These are phyloP conservation scores for Flaveria sonorensis DNA, from an alignment of 129 eudicot genomes.

Conservation along the genomic window DNA sequence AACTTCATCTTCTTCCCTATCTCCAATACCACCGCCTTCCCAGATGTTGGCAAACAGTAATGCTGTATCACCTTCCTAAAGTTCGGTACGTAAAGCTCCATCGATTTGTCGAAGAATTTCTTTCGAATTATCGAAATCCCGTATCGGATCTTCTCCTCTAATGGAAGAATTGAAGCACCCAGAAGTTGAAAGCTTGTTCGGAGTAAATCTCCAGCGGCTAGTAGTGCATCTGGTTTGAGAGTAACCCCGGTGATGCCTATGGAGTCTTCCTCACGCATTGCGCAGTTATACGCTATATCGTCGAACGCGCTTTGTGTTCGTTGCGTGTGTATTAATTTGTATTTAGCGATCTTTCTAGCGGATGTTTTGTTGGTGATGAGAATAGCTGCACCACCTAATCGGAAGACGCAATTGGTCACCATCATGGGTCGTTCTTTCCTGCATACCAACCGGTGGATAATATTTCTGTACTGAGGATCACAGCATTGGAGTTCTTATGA, in stretches of 20 bases:
- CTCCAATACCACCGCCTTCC: conserved; percentile 48
- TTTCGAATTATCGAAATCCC: conserved; percentile 39
- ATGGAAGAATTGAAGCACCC: conserved; percentile 53
- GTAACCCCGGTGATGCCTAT: conserved; percentile 59
- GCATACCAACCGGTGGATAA: conserved; percentile 75
- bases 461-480: conserved; percentile 72
- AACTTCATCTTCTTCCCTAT: conserved; percentile 64
- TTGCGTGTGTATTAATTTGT: conserved; percentile 38
- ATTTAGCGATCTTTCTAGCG: conserved; percentile 41
- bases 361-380: conserved; percentile 48
- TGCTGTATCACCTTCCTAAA: conserved; percentile 57
- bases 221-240: conserved; percentile 45
- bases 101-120: conserved; percentile 38
- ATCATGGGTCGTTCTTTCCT: conserved; percentile 56
- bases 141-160: conserved; percentile 49
- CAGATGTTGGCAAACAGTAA: conserved; percentile 67
- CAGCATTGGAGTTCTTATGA: conserved; percentile 53
- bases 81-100: conserved; percentile 58
- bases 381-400: conserved; percentile 74
- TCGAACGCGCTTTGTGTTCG: conserved; percentile 64
- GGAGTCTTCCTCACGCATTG: conserved; percentile 63
- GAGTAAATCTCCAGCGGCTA: conserved; percentile 54
- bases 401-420: conserved; percentile 64
- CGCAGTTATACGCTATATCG: conserved; percentile 61
- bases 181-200: conserved; percentile 41